Evolutionary conservation across 73 alveolate species (phyloP), one percentile per base, ranked within the genome.

Genomic region (Durusdinium trenchii): DNA sequence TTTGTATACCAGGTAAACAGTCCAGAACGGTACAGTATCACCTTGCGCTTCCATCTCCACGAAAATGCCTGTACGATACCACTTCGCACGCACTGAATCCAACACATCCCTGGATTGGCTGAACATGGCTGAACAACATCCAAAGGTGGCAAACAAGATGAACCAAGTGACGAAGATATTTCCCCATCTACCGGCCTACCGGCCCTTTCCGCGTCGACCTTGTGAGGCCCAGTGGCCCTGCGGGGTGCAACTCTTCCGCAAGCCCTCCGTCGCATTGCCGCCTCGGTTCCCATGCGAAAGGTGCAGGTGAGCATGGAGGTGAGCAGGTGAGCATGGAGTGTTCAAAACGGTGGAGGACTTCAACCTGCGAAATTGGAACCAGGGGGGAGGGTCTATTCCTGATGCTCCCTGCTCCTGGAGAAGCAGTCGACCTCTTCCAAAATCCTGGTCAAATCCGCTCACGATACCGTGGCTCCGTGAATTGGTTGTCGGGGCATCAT

Each of bases 171-270:
- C 28, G 18, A 73, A 0, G 9, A 1, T 14, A 1, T 42, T 23
- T 4, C 2, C 36, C 20, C 64, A 54, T 12, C 28, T 54, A 9
- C 28, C 64, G 64, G n/a, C n/a, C n/a, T n/a, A n/a, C n/a, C 20
- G 64, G 9, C 64, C 20, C 64, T 20, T 54, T 54, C 64, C 64
- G 28, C 64, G 64, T 20, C 64, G 64, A 54, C 20, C 20, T 54
- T 54, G 9, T 20, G 28, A 20, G 18, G 35, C 60, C 86, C 38
- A 32, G 78, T 18, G 78, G 52, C 95, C 96, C 50, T 89, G 86
- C n/a, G 96, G 73, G 42, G 96, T 89, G 57, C 96, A 89, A 40
- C 96, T 89, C 71, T 89, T 61, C 86, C 96, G 43, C 71, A 89
- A 69, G 69, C 96, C 96, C 71, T 61, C 96, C 51, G 86, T 64